phyloP scores from a whole-genome alignment of 2,329 filamentous ascomycete species.

The Trichoderma sp. region DNA sequence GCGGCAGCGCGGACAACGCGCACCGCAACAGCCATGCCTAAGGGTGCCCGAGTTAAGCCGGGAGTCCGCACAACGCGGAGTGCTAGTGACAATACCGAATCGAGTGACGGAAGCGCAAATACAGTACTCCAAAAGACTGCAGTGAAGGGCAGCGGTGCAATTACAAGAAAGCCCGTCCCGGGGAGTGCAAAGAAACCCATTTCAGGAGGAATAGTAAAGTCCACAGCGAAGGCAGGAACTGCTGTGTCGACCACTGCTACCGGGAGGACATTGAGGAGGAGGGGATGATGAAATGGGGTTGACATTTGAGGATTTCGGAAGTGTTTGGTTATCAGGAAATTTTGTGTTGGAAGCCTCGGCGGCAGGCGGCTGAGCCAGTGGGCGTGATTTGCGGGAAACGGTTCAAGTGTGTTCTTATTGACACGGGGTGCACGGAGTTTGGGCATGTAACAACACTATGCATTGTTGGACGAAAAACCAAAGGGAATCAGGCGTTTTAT shows the following conservation, averaged over 20 bases:
- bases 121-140: constrained; percentile 60
- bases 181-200: constrained; percentile 53
- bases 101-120: constrained; percentile 60
- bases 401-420: neutral
- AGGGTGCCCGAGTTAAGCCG: constrained; percentile 35
- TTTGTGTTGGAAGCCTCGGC: neutral
- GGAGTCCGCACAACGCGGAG: constrained; percentile 50
- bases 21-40: constrained; percentile 36
- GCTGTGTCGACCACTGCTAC: constrained; percentile 43
- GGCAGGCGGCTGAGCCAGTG: neutral
- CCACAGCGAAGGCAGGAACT: constrained; percentile 40
- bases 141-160: constrained; percentile 34
- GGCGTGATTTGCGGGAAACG: neutral
- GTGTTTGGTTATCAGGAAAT: neutral
- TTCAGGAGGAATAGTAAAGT: constrained; percentile 46
- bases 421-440: constrained; percentile 17
- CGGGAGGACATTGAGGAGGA: constrained; percentile 55
- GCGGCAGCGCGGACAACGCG: constrained; percentile 33
- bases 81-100: constrained; percentile 58
- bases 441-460: constrained; percentile 14
- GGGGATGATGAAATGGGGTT: constrained; percentile 35
- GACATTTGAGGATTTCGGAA: neutral
- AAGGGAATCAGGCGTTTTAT: neutral
- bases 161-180: constrained; percentile 52
- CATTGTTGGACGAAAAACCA: neutral